Evolutionary conservation across 2,329 filamentous ascomycete genomes (phyloP).

Genomic region (Rhytidhysteron rufulum): DNA sequence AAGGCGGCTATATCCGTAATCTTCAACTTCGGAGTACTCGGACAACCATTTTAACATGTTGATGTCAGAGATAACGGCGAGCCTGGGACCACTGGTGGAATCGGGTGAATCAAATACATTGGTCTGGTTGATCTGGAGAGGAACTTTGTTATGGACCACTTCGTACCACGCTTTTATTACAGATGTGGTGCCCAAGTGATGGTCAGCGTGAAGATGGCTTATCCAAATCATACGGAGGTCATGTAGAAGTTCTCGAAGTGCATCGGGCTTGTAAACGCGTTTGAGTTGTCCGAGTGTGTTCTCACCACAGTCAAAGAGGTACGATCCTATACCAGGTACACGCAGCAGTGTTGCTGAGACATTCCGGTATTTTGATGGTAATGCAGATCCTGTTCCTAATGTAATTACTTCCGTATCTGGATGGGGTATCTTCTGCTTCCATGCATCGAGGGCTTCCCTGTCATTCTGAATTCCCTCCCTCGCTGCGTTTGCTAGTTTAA

Average conservation of each 20-base stretch:
- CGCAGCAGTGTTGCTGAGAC: slow-evolving; percentile 84
- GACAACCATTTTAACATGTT: slow-evolving; percentile 72
- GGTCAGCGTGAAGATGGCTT: slow-evolving; percentile 93
- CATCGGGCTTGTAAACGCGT: slow-evolving; percentile 63
- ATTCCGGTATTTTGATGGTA: slow-evolving; percentile 91
- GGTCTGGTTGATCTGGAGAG: slow-evolving; percentile 16
- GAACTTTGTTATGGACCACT: slow-evolving; percentile 46
- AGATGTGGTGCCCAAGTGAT: slow-evolving; percentile 80
- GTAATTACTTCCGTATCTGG: slow-evolving; percentile 78
- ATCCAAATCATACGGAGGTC: slow-evolving; percentile 85
- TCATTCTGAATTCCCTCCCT: slow-evolving; percentile 31
- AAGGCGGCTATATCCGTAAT: slow-evolving; percentile 65
- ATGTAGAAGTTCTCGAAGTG: slow-evolving; percentile 67
- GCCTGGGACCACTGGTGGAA: slow-evolving; percentile 18
- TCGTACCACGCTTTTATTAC: slow-evolving; percentile 79
- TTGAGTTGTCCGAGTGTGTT: slow-evolving; percentile 84
- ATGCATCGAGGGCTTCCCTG: slow-evolving; percentile 45
- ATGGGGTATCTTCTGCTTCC: slow-evolving; percentile 66
- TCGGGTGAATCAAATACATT: slow-evolving; percentile 1
- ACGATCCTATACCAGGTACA: slow-evolving; percentile 80
- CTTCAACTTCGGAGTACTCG: slow-evolving; percentile 76
- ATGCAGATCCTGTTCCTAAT: slow-evolving; percentile 84
- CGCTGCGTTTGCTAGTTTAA: slow-evolving; percentile 50
- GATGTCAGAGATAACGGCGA: slow-evolving; percentile 66
- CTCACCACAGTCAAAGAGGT: slow-evolving; percentile 88